These are phyloP conservation scores for Malassezia restricta DNA, from an alignment of 1,284 basidiomycete species.

Conservation along the genomic window DNA sequence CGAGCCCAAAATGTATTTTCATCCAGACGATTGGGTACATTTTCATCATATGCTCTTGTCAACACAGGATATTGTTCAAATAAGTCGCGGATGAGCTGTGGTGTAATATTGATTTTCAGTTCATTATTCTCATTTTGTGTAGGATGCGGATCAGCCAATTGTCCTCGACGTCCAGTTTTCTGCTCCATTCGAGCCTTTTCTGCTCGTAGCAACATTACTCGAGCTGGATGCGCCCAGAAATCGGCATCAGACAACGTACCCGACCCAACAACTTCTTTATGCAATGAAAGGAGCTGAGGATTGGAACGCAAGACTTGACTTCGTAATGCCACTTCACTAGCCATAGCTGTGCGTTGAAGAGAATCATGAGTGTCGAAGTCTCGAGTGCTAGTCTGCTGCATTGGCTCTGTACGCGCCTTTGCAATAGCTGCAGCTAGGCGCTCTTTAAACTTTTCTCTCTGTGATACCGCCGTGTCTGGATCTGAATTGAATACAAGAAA, in stretches of 20 bases:
- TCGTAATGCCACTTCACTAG: slow-evolving; percentile 32
- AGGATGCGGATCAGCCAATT: slow-evolving; percentile 40
- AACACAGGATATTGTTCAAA: slow-evolving; percentile 97
- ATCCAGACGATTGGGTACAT: slow-evolving; percentile 74
- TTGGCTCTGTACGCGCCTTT: not conserved
- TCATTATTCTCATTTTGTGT: slow-evolving; percentile 36
- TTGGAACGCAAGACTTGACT: slow-evolving; percentile 34
- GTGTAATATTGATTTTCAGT: slow-evolving; percentile 79
- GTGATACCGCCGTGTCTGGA: slow-evolving; percentile 19
- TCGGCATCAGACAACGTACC: slow-evolving; percentile 31
- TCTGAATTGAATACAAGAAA: slow-evolving; percentile 30
- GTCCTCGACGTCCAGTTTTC: slow-evolving; percentile 32
- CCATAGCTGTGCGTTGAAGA: not conserved
- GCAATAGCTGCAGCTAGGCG: slow-evolving; percentile 26
- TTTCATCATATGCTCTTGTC: slow-evolving; percentile 76
- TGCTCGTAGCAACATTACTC: slow-evolving; percentile 30
- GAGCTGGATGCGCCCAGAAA: slow-evolving; percentile 43
- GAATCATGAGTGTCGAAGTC: not conserved
- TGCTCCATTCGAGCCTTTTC: slow-evolving; percentile 34
- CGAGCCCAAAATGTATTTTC: slow-evolving; percentile 90
- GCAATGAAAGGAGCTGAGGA: slow-evolving; percentile 27
- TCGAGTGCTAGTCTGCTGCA: not conserved
- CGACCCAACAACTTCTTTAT: slow-evolving; percentile 39
- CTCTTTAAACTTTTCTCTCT: slow-evolving; percentile 30
- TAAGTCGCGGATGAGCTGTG: slow-evolving; percentile 82